Evolutionary conservation across 75 land plant species (phyloP), one percentile per base, ranked within the genome.

Genomic region (Azolla pinnata): DNA sequence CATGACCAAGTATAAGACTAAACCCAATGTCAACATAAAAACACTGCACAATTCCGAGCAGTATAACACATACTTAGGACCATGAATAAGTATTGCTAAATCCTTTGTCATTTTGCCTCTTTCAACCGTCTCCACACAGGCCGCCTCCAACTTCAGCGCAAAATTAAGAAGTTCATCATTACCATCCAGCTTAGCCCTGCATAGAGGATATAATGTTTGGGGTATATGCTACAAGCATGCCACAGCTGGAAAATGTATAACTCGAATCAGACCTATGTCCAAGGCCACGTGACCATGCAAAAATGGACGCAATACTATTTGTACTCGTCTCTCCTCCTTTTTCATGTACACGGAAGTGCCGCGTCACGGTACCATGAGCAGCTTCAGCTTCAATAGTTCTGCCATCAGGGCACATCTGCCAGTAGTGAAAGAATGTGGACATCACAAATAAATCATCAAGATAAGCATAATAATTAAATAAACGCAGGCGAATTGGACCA

Each of bases 271-370:
- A 87, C 97, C 93, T 91, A 69, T 91, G 93, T 28, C 79, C 83
- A 69, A 91, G 93, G 0, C 97, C 97, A 23, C 86, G 67, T 31
- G 95, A 64, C 97, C 97, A 91, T 38, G 97, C 97, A 72, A 91
- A 91, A 66, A 91, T 91, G 1, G 97, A 91, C 1, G 97, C 97
- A 54, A 91, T 88, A 65, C 93, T 87, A 67, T 91, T 91, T 17
- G 97, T 91, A 65, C 97, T 91, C 23, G 97, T 91, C 78, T 91
- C 97, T 63, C 93, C 97, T 18, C 93, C 97, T 65, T 88, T 87
- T 53, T 91, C 76, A 54, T 91, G 82, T 38, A 91, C 95, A n/a
- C 97, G 59, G 67, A 55, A 91, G 72, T 91, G 97, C 28, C 93
- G 83, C 8, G 97, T 87, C 5, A 91, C 97, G 48, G 97, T 91